Evolutionary conservation across 225 moss, liverwort and hornwort species (phyloP).

Genomic region (Polytrichum formosum): DNA sequence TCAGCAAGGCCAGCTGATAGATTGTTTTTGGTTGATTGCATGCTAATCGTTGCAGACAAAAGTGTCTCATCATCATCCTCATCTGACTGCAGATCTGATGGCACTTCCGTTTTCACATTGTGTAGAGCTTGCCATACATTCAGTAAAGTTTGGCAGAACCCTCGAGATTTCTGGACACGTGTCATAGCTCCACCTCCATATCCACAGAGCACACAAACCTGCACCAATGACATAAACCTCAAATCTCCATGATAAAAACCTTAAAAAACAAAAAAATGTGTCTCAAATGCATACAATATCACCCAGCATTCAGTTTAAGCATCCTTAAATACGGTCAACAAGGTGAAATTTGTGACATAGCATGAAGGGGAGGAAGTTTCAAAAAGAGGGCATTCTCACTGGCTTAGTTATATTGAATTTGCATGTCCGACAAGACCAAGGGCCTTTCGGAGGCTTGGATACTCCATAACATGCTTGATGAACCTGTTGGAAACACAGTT

Average conservation of each 20-base stretch:
- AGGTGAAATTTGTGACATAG: neutral
- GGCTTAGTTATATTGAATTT: slow-evolving; percentile 66
- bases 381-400: slow-evolving; percentile 26
- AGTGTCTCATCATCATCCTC: slow-evolving; percentile 25
- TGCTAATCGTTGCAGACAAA: slow-evolving; percentile 27
- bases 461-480: slow-evolving; percentile 98
- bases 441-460: slow-evolving; percentile 75
- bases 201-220: slow-evolving; percentile 94
- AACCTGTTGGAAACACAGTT: slow-evolving; percentile 39
- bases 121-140: slow-evolving; percentile 68
- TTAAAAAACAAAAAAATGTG: too few relatives aligned
- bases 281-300: too few relatives aligned
- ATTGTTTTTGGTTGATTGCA: slow-evolving; percentile 17
- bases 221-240: slow-evolving; percentile 1
- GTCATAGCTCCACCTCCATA: slow-evolving; percentile 94
- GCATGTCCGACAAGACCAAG: slow-evolving; percentile 90
- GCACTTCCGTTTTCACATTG: slow-evolving; percentile 15
- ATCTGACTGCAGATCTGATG: slow-evolving; percentile 11
- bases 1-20: slow-evolving; percentile 10
- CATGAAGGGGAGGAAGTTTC: neutral
- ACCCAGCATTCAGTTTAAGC: too few relatives aligned
- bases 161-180: slow-evolving; percentile 81
- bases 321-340: too few relatives aligned
- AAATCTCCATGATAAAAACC: too few relatives aligned
- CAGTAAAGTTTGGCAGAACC: slow-evolving; percentile 59